phyloP scores from a whole-genome alignment of 2,329 filamentous ascomycete genomes.

The Leptodontidium sp. region DNA sequence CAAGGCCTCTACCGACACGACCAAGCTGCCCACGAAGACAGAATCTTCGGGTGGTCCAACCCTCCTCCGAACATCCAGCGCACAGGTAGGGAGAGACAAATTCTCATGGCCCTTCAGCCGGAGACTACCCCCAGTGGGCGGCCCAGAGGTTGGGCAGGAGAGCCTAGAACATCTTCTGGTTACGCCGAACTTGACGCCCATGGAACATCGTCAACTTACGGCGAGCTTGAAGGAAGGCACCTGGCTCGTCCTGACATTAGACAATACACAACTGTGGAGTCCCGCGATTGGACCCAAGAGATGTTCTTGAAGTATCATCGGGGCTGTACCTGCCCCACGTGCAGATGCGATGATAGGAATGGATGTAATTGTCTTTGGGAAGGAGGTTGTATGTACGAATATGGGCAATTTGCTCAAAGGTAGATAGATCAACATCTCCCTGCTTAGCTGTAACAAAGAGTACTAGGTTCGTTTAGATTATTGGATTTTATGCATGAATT shows the following conservation, averaged over 20 bases:
- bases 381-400: not conserved
- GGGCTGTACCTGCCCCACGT: not conserved
- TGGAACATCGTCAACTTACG: no score
- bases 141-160: no score
- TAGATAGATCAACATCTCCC: not conserved
- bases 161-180: no score
- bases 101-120: no score
- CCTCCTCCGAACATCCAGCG: not conserved
- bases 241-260: no score
- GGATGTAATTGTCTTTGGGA: conserved; percentile 1
- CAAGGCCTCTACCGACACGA: not conserved
- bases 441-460: no score
- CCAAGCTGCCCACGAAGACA: not conserved
- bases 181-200: no score
- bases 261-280: not conserved
- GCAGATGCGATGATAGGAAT: not conserved
- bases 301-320: conserved; percentile 1
- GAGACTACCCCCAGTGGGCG: no score
- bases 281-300: not conserved
- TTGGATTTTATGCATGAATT: no score
- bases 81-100: not conserved
- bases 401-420: not conserved
- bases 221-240: no score
- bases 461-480: no score
- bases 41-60: not conserved